phyloP scores from a whole-genome alignment of 2,329 filamentous ascomycete genomes.

The Penicillium sp. region DNA sequence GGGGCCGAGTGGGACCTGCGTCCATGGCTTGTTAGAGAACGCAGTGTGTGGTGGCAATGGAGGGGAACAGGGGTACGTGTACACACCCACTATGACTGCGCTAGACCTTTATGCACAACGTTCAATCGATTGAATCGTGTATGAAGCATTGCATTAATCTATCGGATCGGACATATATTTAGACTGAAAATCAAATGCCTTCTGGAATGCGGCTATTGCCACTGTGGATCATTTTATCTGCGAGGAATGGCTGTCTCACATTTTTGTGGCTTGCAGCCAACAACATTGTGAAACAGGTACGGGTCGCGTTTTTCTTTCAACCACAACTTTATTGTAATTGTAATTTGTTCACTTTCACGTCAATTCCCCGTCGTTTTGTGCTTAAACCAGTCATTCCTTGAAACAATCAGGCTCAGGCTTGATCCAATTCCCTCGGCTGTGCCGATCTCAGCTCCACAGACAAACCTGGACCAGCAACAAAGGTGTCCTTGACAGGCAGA shows the following conservation, averaged over 20 bases:
- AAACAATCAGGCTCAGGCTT: neutral
- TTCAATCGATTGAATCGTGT: neutral
- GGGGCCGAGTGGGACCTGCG: constrained; percentile 11
- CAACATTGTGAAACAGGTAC: constrained; percentile 22
- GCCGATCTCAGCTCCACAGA: neutral
- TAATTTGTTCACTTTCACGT: neutral
- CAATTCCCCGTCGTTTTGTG: neutral
- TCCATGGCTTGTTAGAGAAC: constrained; percentile 7
- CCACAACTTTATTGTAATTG: neutral
- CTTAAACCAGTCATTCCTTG: neutral
- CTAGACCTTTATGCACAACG: too few relatives aligned
- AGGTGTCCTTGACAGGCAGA: neutral
- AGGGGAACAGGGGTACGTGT: neutral
- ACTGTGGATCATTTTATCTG: constrained; percentile 3
- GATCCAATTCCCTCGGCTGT: neutral
- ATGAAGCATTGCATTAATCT: neutral
- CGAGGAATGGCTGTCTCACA: constrained; percentile 22
- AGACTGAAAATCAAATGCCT: neutral
- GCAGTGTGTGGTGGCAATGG: neutral
- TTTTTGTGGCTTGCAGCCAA: constrained; percentile 18
- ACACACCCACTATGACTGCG: neutral
- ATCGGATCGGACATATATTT: too few relatives aligned
- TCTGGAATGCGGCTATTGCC: constrained; percentile 13
- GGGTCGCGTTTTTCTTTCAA: constrained; percentile 1
- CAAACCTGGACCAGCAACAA: neutral